phyloP scores from a whole-genome alignment of 306 rosid species.

The Acacia confusa region DNA sequence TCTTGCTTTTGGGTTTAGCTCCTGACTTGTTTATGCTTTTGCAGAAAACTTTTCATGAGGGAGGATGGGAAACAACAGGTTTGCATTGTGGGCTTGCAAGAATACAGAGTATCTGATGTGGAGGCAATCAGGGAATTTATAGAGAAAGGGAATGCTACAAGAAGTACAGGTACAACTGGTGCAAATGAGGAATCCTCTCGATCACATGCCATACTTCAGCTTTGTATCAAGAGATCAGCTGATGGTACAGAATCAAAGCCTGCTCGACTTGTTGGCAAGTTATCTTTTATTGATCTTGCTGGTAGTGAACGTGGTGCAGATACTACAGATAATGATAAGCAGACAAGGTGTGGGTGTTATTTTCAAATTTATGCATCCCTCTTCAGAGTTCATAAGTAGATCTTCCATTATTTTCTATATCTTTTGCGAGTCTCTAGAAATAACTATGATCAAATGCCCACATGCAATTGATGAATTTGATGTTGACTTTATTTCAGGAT shows the following conservation, averaged over 20 bases:
- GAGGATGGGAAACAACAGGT: conserved; percentile 94
- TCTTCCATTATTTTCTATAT: conserved; percentile 15
- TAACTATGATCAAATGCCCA: conserved; percentile 7
- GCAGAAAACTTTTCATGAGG: conserved; percentile 83
- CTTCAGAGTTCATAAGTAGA: conserved; percentile 22
- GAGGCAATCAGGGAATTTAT: conserved; percentile 69
- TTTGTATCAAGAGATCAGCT: conserved; percentile 66
- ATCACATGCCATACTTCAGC: conserved; percentile 91
- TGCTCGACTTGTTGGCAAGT: conserved; percentile 67
- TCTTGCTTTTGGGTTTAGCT: conserved; percentile 19
- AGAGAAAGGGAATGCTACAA: conserved; percentile 70
- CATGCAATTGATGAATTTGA: conserved; percentile 4
- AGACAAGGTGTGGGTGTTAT: conserved; percentile 52
- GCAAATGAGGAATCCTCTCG: conserved; percentile 90
- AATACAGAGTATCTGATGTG: conserved; percentile 63
- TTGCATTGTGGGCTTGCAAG: conserved; percentile 89
- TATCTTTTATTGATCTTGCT: conserved; percentile 84
- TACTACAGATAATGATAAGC: conserved; percentile 80
- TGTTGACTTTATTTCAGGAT: conserved; percentile 50
- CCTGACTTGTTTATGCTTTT: conserved; percentile 37
- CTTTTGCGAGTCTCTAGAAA: not conserved
- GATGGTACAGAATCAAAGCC: conserved; percentile 73
- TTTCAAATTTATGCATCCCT: conserved; percentile 15
- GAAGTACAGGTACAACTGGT: conserved; percentile 87
- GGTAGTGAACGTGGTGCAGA: conserved; percentile 93